Conservation (phyloP, 2,329 filamentous ascomycete genomes). For the Epicoccum sorghinum region DNA sequence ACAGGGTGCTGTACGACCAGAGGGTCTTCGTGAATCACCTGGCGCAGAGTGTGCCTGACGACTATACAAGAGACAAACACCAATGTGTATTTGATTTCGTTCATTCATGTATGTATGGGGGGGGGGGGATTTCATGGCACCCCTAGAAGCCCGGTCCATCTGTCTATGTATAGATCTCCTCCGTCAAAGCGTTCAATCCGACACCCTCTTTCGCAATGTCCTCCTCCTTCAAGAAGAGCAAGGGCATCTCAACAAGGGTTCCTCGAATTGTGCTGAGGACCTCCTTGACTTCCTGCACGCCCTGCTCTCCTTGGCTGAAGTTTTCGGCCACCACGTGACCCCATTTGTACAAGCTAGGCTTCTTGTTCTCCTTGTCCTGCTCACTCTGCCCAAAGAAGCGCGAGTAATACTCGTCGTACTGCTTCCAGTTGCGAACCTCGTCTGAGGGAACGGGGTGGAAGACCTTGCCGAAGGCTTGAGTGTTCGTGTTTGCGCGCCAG, state of each 20-base stretch:
- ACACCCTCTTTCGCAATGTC: conserved; percentile 87
- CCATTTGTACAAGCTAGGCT: conserved; percentile 71
- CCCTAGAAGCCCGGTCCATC: too few species aligned
- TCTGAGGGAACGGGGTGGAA: conserved; percentile 82
- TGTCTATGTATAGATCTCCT: conserved; percentile 54
- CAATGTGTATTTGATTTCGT: too few species aligned
- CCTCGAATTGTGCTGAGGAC: conserved; percentile 73
- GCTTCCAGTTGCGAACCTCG: conserved; percentile 70
- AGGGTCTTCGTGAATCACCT: too few species aligned
- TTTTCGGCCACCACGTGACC: conserved; percentile 77
- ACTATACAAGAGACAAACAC: too few species aligned
- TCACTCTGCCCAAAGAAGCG: conserved; percentile 63
- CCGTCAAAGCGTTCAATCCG: conserved; percentile 57
- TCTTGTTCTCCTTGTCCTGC: conserved; percentile 48
- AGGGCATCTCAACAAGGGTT: conserved; percentile 80
- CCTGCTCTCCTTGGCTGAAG: conserved; percentile 52
- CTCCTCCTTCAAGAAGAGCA: conserved; percentile 82
- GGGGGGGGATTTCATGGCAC: too few species aligned
- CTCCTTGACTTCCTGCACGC: conserved; percentile 61
- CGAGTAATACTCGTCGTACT: conserved; percentile 75
- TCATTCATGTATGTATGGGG: too few species aligned
- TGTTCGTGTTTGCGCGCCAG: conserved; percentile 75
- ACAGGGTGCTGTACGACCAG: too few species aligned
- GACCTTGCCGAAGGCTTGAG: conserved; percentile 76
- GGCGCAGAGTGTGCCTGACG: too few species aligned